Evolutionary conservation across 1,139 yeast species (phyloP), one percentile per base, ranked within the genome.

Genomic region (Nakaseomyces delphensis): DNA sequence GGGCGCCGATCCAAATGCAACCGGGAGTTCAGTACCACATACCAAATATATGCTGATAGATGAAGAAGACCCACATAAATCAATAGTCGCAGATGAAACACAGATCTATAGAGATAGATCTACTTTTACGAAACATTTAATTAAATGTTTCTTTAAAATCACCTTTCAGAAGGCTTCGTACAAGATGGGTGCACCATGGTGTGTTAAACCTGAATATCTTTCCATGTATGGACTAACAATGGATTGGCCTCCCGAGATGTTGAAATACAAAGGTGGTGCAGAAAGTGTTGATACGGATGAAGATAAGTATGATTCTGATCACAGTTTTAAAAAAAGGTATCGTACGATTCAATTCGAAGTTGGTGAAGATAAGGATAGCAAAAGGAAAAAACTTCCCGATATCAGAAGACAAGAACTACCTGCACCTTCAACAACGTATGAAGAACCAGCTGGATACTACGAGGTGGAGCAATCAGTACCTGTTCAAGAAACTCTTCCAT

Each of bases 161-260:
- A 79, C 95, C 4, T 77, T 91, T 53, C 73, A 85, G 3, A 74
- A 96, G 52, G 63, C 64, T 6, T 85, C 91, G 3, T 74, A 81
- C 45, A 83, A 83, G 69, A 73, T 82, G 36, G 96, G 97, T 2
- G 94, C 97, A 2, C 97, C 98, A 1, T 91, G 97, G 97, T 79
- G 91, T 15, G 94, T 91, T n/a, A 83, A 83, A 59, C 78, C 76
- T 27, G 79, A 80, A 52, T 86, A 77, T 59, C 40, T 62, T 28
- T 52, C 56, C 25, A 59, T 60, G 55, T 62, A 62, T 43, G 83
- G 63, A 3, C 45, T 62, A n/a, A 52, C 56, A 1, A 50, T 55
- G 55, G 62, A 56, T 5, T 62, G 65, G 65, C 65, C 65, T 5
- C 40, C 40, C 4, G 57, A 56, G 4, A 52, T 60, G 49, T 23